Conservation (phyloP, 2,329 filamentous ascomycete species). For the Aspergillus bombycis region DNA sequence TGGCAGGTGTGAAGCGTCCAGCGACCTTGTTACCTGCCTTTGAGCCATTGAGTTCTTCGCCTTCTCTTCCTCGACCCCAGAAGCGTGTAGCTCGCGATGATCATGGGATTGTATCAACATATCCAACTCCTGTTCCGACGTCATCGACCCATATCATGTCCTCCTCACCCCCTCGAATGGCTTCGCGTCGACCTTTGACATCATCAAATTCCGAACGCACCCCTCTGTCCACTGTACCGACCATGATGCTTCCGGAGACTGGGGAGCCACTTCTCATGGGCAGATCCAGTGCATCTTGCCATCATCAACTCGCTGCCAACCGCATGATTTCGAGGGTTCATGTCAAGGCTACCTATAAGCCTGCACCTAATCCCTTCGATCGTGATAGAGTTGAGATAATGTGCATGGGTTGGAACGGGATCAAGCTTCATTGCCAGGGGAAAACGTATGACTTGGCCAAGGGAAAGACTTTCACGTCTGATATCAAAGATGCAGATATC, state of each 20-base stretch:
- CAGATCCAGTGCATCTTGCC: constrained; percentile 90
- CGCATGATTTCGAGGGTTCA: constrained; percentile 92
- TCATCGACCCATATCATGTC: constrained; percentile 91
- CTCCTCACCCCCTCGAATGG: constrained; percentile 72
- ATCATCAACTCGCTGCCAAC: constrained; percentile 91
- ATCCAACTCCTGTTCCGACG: constrained; percentile 91
- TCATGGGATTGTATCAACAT: constrained; percentile 58
- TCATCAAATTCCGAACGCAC: constrained; percentile 68
- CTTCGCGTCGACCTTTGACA: constrained; percentile 64
- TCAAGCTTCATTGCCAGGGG: constrained; percentile 89
- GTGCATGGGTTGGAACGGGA: constrained; percentile 94
- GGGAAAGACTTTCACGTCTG: constrained; percentile 85
- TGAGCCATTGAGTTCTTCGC: constrained; percentile 53
- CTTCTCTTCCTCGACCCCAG: constrained; percentile 50
- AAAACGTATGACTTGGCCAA: constrained; percentile 83
- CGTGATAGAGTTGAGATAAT: constrained; percentile 81
- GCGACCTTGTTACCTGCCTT: constrained; percentile 54
- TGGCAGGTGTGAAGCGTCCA: constrained; percentile 50
- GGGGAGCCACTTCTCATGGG: constrained; percentile 86
- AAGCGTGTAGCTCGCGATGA: constrained; percentile 52
- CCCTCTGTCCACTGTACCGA: constrained; percentile 82
- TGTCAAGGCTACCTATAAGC: constrained; percentile 82
- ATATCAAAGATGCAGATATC: constrained; percentile 84
- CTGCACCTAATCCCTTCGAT: constrained; percentile 67
- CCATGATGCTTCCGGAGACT: constrained; percentile 76